Base-by-base conservation (phyloP, 139 green algal genomes). In the Trebouxia sp. region DNA sequence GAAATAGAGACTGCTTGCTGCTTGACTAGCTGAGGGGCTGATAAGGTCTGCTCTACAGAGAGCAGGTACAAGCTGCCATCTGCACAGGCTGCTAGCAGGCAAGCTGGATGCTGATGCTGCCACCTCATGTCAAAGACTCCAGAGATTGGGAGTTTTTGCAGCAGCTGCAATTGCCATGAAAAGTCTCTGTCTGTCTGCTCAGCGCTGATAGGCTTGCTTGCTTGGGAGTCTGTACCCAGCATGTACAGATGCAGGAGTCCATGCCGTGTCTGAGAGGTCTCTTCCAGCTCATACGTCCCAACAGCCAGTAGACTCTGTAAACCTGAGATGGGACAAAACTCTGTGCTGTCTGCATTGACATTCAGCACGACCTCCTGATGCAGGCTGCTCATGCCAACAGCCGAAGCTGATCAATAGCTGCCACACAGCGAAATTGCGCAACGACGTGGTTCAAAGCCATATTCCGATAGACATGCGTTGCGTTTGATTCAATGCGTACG, bases 51-150 rank as follows among this genome's bases (percentile, higher is more conserved):
- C 2, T 45, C 41, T 15, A 65, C 42, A 20, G 11, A 0, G 28
- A 82, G n/a, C 32, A 76, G 7, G 9, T 65, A n/a, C n/a, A 82
- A 30, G 43, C 42, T 53, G 14, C 78, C 78, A 50, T 72, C 53
- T 22, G 78, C 78, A 42, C 72, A 67, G 11, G 78, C 78, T 15
- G 41, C 78, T 28, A 82, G 1, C 58, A 66, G 17, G 37, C 38
- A 42, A 20, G 72, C 45, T 45, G 47, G 28, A 12, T 65, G 42
- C 8, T 45, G 10, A 11, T 28, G 62, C 42, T 56, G 42, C 78
- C 78, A 82, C 9, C 45, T 55, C 78, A 82, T 76, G 42, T 76
- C 78, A 51, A 82, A 82, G 30, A 82, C 76, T 28, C 78, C 78
- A 65, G 58, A 37, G 20, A 72, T 45, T 12, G 32, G 38, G 38